Evolutionary conservation across 495 filamentous ascomycete genomes (phyloP).

Genomic region (Lophium mytilinum): DNA sequence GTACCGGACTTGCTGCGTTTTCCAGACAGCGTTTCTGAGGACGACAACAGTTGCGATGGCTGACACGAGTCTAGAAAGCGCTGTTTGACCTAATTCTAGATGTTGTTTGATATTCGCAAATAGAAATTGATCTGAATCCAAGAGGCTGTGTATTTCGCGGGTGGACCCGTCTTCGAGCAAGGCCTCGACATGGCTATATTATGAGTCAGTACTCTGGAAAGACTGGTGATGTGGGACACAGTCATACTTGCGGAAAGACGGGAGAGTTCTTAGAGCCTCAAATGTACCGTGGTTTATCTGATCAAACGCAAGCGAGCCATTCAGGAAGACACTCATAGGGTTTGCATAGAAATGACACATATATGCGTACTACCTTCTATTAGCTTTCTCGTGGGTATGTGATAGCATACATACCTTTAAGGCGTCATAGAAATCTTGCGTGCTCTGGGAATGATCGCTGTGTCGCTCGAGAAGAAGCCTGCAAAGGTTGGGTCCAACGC

Average conservation of each 20-base stretch:
- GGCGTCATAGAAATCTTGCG: conserved; percentile 69
- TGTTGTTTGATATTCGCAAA: conserved; percentile 9
- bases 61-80: background rate
- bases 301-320: conserved; percentile 22
- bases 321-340: conserved; percentile 62
- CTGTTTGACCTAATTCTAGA: conserved; percentile 4
- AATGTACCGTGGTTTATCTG: conserved; percentile 51
- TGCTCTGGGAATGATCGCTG: conserved; percentile 75
- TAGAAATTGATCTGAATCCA: conserved; percentile 17
- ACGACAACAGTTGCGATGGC: background rate
- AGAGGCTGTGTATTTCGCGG: conserved; percentile 12
- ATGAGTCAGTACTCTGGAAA: conserved; percentile 34
- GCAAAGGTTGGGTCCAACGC: conserved; percentile 61
- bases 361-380: conserved; percentile 62
- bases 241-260: conserved; percentile 64
- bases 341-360: conserved; percentile 97
- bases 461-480: conserved; percentile 65
- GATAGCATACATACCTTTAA: conserved; percentile 54
- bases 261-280: conserved; percentile 67
- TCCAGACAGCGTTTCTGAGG: conserved; percentile 12
- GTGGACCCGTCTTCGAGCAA: conserved; percentile 25
- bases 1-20: conserved; percentile 6
- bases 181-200: conserved; percentile 37
- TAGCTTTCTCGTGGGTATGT: background rate
- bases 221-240: conserved; percentile 25